Base-by-base conservation (phyloP, 2,329 filamentous ascomycete species). In the Pseudogymnoascus sp. region DNA sequence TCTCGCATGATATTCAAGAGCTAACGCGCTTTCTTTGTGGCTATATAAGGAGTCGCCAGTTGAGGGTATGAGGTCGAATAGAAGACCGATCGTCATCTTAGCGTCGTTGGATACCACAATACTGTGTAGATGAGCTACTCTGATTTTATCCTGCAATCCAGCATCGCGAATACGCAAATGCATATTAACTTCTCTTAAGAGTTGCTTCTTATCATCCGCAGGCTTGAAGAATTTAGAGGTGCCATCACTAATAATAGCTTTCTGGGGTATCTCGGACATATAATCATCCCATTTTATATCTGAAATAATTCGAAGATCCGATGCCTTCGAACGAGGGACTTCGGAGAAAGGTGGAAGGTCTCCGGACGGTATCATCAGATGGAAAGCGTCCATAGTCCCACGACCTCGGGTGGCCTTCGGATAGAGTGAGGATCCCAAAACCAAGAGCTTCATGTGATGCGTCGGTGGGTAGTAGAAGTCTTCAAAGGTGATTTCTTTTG, bases 21-120 rank as follows among this genome's bases (percentile, higher is more conserved):
- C 62, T 29, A 62, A 40, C 31, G 21, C 44, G 44, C 59, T 64
- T 38, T 60, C 40, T 60, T 53, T 5, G 47, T 47, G 26, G 40
- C 62, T 60, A 24, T 64, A 60, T 33, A 66, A 63, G 10, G 64
- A 64, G 33, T 64, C 61, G 29, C 61, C 61, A 38, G 38, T 53
- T 63, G 64, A 64, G 63, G 63, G 64, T 62, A 66, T 66, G 13
- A 64, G 59, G 61, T 64, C 64, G 4, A 66, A 64, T 62, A 66
- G 53, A n/a, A 66, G 61, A 37, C 64, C 64, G 50, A 65, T 65
- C 38, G 63, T 64, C 64, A 65, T 65, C 21, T 63, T 61, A 31
- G 24, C 24, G 50, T 65, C 63, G 13, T 61, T n/a, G 16, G 62
- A 65, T 61, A 64, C 19, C 24, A 65, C 42, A 13, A 47, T 47